Conservation (phyloP, 495 filamentous ascomycete genomes). For the Schizothecium vesticola region DNA sequence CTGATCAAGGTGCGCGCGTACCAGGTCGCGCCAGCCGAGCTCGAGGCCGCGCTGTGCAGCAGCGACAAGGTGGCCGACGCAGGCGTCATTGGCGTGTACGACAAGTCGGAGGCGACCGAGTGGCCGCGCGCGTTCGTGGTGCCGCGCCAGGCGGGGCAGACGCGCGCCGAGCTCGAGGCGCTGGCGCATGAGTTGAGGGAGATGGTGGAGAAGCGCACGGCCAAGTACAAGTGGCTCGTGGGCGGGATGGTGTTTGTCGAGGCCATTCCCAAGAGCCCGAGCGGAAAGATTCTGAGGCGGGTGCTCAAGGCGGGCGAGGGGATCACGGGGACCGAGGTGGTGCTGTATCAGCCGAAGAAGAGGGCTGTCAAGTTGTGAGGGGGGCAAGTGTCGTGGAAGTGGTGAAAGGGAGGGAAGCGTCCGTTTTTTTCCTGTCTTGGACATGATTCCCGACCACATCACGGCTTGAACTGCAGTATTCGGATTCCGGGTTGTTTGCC, state of each 20-base stretch:
- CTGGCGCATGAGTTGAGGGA: conserved; percentile 23
- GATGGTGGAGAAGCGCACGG: conserved; percentile 57
- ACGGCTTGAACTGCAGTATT: not conserved
- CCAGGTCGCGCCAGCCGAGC: conserved; percentile 63
- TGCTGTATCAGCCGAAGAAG: conserved; percentile 27
- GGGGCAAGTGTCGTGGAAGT: no score
- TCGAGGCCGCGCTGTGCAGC: conserved; percentile 58
- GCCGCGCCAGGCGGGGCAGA: conserved; percentile 43
- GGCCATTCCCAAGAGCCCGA: conserved; percentile 62
- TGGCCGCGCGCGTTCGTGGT: conserved; percentile 28
- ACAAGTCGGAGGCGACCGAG: conserved; percentile 47
- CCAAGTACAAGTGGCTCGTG: conserved; percentile 61
- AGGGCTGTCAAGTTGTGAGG: conserved; percentile 22
- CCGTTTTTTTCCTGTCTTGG: not conserved
- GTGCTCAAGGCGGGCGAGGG: conserved; percentile 36
- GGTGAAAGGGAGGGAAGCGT: not conserved
- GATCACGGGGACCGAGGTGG: conserved; percentile 19
- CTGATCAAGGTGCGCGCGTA: conserved; percentile 73
- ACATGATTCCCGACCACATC: not conserved
- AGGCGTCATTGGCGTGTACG: conserved; percentile 63
- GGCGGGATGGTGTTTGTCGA: conserved; percentile 58
- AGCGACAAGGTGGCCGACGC: conserved; percentile 55
- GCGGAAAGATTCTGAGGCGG: conserved; percentile 62
- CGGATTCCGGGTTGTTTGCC: not conserved
- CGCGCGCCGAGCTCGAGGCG: conserved; percentile 53